These are phyloP conservation scores for Liriodendron chinense DNA, from an alignment of 164 flowering plant genomes.

Conservation along the genomic window DNA sequence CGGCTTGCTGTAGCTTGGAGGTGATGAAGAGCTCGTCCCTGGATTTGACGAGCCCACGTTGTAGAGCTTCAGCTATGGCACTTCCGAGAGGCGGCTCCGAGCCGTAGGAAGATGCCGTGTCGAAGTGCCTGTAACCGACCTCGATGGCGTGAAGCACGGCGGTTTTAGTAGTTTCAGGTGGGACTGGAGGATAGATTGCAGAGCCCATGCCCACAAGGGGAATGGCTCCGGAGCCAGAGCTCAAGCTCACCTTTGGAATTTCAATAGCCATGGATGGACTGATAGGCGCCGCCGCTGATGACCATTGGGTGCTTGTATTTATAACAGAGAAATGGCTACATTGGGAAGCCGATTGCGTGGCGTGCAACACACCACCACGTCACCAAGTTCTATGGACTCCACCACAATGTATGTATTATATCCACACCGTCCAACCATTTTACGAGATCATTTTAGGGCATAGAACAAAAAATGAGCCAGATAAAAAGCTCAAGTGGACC, in stretches of 20 bases:
- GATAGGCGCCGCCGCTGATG: too few species aligned
- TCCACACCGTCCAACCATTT: too few species aligned
- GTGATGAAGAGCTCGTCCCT: slow-evolving; percentile 38
- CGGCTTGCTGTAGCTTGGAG: slow-evolving; percentile 35
- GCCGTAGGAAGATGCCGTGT: slow-evolving; percentile 29
- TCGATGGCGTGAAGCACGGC: slow-evolving; percentile 25
- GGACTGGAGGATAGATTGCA: neutral
- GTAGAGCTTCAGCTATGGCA: slow-evolving; percentile 29
- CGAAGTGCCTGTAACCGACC: slow-evolving; percentile 35
- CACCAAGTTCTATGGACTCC: too few species aligned
- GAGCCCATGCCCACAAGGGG: slow-evolving; percentile 26
- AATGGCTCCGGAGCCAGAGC: slow-evolving; percentile 16
- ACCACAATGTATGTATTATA: too few species aligned
- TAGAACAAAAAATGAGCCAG: too few species aligned
- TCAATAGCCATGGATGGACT: neutral
- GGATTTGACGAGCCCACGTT: slow-evolving; percentile 24
- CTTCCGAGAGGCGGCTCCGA: slow-evolving; percentile 30
- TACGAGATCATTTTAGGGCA: too few species aligned
- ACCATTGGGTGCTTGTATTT: too few species aligned
- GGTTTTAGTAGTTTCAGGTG: neutral
- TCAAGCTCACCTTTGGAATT: slow-evolving; percentile 15
- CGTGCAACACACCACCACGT: too few species aligned
- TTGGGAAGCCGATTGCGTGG: too few species aligned
- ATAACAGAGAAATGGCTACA: too few species aligned
- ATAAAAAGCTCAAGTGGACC: too few species aligned